Conservation (phyloP, 768 basidiomycete genomes). For the Lyophyllum shimeji region DNA sequence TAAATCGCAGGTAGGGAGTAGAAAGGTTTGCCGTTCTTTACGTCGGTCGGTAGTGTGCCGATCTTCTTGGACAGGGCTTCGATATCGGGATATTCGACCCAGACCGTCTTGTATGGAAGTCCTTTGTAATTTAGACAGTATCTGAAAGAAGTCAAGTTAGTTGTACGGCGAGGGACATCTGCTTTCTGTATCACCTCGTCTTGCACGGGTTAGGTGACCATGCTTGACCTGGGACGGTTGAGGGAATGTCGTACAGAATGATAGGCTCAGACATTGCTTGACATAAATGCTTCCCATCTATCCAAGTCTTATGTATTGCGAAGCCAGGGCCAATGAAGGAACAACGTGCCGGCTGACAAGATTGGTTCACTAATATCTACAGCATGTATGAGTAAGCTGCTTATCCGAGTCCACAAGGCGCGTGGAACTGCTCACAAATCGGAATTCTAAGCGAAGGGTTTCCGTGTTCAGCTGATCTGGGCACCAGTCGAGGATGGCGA, state of each 20-base stretch:
- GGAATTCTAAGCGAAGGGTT: too few relatives aligned
- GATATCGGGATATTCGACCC: constrained; percentile 37
- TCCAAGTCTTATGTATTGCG: neutral
- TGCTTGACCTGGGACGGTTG: constrained; percentile 22
- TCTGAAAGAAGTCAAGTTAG: neutral
- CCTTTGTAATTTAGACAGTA: constrained; percentile 22
- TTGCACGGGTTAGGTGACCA: constrained; percentile 51
- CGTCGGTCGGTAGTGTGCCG: constrained; percentile 25
- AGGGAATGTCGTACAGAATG: constrained; percentile 45
- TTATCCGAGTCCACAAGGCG: too few relatives aligned
- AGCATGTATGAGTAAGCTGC: too few relatives aligned
- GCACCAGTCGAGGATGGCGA: too few relatives aligned
- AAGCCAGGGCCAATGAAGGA: too few relatives aligned
- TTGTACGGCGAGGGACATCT: neutral
- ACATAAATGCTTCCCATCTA: neutral
- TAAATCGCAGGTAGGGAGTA: constrained; percentile 39
- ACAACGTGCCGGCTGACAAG: too few relatives aligned
- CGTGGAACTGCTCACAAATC: too few relatives aligned
- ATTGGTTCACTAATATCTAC: too few relatives aligned
- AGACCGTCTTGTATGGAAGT: constrained; percentile 33
- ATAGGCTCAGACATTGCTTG: constrained; percentile 19
- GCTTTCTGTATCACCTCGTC: constrained; percentile 27
- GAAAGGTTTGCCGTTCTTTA: constrained; percentile 19
- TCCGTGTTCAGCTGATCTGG: too few relatives aligned
- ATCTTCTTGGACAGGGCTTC: constrained; percentile 26